phyloP scores from a whole-genome alignment of 495 filamentous ascomycete species.

The Aspergillus cavernicola region DNA sequence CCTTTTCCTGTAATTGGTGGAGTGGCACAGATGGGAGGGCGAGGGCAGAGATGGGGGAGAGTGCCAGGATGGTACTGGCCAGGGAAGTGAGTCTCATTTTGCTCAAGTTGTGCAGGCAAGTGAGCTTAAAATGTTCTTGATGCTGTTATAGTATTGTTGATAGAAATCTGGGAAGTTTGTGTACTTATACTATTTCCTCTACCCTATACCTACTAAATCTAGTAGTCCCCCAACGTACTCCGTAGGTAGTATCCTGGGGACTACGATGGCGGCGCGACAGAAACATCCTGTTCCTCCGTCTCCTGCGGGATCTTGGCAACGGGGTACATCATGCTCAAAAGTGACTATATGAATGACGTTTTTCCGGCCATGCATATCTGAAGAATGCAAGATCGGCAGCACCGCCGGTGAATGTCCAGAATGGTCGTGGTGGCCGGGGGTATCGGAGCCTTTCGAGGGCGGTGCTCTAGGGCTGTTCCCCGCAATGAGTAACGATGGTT shows the following conservation, averaged over 20 bases:
- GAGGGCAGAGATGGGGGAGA: neutral
- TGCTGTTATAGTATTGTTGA: too few species aligned
- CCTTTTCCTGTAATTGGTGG: neutral
- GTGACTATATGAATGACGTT: neutral
- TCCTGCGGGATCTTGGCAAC: neutral
- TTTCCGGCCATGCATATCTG: neutral
- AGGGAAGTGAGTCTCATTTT: conserved; percentile 5
- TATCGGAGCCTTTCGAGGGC: neutral
- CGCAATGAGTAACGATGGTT: neutral
- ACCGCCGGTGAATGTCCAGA: conserved; percentile 4
- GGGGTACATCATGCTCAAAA: neutral
- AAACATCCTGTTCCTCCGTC: too few species aligned
- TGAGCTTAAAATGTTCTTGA: too few species aligned
- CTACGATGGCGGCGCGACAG: too few species aligned
- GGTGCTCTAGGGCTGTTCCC: neutral
- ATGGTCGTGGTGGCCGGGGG: neutral
- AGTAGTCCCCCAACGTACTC: too few species aligned
- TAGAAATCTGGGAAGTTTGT: too few species aligned
- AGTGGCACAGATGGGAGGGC: neutral
- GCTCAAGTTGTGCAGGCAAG: neutral
- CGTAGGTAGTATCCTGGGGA: too few species aligned
- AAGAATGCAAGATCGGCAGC: neutral
- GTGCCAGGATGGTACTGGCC: neutral
- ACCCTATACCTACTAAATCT: too few species aligned
- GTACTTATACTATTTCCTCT: too few species aligned